Evolutionary conservation across 106 monocot species (phyloP).

Genomic region (Dendrobium catenatum): DNA sequence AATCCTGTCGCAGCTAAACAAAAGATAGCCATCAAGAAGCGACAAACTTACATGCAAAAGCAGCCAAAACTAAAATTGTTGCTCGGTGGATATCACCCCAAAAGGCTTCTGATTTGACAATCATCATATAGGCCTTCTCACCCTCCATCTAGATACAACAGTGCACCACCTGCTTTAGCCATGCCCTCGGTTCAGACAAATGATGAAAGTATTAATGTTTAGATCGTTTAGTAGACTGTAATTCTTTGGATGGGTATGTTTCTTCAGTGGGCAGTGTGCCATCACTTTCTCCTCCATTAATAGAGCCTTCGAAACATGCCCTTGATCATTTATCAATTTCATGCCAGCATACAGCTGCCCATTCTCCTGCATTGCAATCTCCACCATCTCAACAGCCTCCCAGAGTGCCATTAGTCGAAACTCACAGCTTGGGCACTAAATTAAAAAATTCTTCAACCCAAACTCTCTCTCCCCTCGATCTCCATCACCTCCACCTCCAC

Average conservation of each 20-base stretch:
- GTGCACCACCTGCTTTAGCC: constrained; percentile 67
- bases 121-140: constrained; percentile 51
- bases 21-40: constrained; percentile 27
- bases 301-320: neutral
- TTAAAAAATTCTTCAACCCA: too few relatives aligned
- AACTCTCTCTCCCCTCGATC: too few relatives aligned
- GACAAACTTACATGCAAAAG: constrained; percentile 9
- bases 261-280: neutral
- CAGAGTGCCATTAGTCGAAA: too few relatives aligned
- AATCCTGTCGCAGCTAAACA: constrained; percentile 14
- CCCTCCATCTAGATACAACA: constrained; percentile 87
- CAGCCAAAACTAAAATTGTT: constrained; percentile 40
- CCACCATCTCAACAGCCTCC: too few relatives aligned
- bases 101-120: constrained; percentile 44
- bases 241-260: constrained; percentile 6
- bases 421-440: too few relatives aligned
- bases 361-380: neutral
- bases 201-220: constrained; percentile 8
- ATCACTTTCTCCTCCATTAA: neutral
- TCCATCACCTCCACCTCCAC: too few relatives aligned
- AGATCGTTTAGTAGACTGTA: neutral
- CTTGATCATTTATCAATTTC: constrained; percentile 9
- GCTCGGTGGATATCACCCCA: constrained; percentile 71
- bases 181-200: constrained; percentile 25
- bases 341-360: neutral